Evolutionary conservation across 768 basidiomycete species (phyloP).

Genomic region (Mycena epipterygia): DNA sequence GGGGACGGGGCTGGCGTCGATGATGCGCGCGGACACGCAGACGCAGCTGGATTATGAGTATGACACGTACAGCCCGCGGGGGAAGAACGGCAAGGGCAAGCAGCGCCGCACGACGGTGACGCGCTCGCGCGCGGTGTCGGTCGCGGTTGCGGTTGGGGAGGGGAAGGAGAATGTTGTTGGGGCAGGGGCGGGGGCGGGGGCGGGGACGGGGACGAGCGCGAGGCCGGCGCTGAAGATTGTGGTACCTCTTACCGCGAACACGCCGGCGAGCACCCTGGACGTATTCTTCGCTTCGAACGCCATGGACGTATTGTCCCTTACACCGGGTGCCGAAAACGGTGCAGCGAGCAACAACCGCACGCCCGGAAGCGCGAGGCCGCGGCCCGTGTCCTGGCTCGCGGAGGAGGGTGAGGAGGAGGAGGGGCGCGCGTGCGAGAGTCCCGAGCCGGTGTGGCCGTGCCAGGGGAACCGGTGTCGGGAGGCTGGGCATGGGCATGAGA

Average conservation of each 20-base stretch:
- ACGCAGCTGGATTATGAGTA: no score
- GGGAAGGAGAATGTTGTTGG: background rate
- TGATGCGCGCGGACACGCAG: no score
- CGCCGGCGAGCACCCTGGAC: no score
- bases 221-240: slow-evolving; percentile 16
- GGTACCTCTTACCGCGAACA: no score
- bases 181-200: background rate
- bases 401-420: slow-evolving; percentile 1
- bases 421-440: slow-evolving; percentile 30
- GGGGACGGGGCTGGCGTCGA: no score
- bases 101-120: slow-evolving; percentile 32
- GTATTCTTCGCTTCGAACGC: no score
- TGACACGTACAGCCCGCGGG: no score
- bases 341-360: no score
- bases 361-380: background rate
- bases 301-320: no score
- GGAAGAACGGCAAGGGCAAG: background rate
- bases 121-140: slow-evolving; percentile 29
- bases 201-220: background rate
- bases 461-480: slow-evolving; percentile 28
- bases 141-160: slow-evolving; percentile 4
- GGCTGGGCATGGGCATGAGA: slow-evolving; percentile 5
- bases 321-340: no score
- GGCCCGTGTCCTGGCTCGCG: slow-evolving; percentile 21
- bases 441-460: slow-evolving; percentile 27